Percentiles rank a stretch among this genome's conserved stretches.
phyloP scores from a whole-genome alignment of 2,329 filamentous ascomycete genomes.

The Colletotrichum chlorophyti region DNA sequence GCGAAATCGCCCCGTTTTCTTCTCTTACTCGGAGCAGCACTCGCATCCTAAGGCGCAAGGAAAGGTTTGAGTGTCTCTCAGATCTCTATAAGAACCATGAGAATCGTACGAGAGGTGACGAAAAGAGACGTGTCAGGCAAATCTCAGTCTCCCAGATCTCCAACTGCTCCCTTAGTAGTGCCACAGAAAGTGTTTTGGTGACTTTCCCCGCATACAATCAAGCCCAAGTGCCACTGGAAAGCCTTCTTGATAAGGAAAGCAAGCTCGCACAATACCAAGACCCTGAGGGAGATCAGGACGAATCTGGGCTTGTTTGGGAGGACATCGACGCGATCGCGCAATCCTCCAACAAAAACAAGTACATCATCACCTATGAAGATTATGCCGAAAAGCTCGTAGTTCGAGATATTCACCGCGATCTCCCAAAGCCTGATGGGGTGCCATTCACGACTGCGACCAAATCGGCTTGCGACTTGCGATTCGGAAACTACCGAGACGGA shows the following conservation, averaged over 20 bases:
- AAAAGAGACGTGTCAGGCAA: neutral
- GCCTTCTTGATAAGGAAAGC: neutral
- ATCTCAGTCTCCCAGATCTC: neutral
- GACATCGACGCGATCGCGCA: neutral
- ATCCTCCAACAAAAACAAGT: neutral
- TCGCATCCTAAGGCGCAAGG: no score
- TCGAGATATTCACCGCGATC: neutral
- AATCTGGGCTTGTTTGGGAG: neutral
- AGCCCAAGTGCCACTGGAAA: neutral
- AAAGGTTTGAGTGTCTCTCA: no score
- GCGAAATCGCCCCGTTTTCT: no score
- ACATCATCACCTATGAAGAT: neutral
- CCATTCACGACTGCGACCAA: neutral
- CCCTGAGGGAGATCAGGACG: neutral
- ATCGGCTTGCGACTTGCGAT: neutral
- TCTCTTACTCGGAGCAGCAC: no score
- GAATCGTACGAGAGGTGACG: neutral
- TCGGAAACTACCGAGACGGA: neutral
- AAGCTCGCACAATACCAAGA: neutral
- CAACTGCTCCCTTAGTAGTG: neutral
- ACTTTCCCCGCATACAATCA: neutral
- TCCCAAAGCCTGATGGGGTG: neutral
- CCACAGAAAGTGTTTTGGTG: neutral
- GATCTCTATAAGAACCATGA: neutral
- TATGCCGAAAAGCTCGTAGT: neutral